phyloP scores from a whole-genome alignment of 2,329 filamentous ascomycete genomes.

The Colletotrichum viniferum region DNA sequence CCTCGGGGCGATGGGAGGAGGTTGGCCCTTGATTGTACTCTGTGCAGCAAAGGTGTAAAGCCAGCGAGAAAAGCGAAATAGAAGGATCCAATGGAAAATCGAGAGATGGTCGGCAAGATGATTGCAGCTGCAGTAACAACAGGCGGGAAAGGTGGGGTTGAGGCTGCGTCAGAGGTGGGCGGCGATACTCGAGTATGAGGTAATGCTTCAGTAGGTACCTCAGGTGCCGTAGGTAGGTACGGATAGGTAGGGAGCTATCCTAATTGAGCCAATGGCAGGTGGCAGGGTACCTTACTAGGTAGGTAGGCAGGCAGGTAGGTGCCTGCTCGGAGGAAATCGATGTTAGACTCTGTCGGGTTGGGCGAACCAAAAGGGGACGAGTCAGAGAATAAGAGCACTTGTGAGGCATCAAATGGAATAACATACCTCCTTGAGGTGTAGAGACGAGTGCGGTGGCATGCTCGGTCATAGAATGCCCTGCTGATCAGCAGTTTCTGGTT shows the following conservation, averaged over 20 bases:
- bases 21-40: background rate
- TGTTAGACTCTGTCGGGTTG: background rate
- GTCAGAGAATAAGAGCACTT: background rate
- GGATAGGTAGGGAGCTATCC: background rate
- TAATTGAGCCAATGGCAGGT: background rate
- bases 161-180: conserved; percentile 17
- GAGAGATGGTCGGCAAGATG: conserved; percentile 7
- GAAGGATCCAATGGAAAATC: background rate
- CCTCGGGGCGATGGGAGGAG: background rate
- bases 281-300: background rate
- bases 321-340: background rate
- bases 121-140: background rate
- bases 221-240: background rate
- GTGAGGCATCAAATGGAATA: background rate
- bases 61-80: background rate
- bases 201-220: background rate
- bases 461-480: background rate
- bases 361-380: background rate
- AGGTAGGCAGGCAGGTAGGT: background rate
- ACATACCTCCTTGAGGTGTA: background rate
- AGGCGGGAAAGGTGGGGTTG: conserved; percentile 12
- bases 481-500: background rate
- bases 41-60: background rate
- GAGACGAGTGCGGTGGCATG: background rate
- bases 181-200: conserved; percentile 7